Conservation (phyloP, 2,329 filamentous ascomycete genomes). For the Verticillium nonalfalfae region DNA sequence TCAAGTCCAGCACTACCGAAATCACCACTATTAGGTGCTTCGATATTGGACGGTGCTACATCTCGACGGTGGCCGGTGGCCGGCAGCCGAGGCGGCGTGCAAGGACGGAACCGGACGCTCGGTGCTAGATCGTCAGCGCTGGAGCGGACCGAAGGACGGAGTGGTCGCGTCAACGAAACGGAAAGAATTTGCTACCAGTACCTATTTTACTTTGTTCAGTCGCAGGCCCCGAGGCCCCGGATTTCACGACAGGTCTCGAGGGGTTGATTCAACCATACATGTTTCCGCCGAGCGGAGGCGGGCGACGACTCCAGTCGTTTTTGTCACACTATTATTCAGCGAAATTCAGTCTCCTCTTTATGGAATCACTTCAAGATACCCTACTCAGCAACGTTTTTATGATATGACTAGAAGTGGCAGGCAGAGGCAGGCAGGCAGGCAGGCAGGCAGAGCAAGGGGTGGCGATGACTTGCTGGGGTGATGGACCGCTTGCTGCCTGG, state of each 20-base stretch:
- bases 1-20: not conserved
- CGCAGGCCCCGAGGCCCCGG: not conserved
- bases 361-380: constrained; percentile 4
- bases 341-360: constrained; percentile 5
- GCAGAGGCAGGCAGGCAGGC: not conserved
- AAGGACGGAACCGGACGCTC: not conserved
- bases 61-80: not conserved
- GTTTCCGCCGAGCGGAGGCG: not conserved
- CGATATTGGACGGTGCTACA: not conserved
- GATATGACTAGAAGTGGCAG: not conserved
- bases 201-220: not conserved
- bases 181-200: not conserved
- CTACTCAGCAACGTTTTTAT: not conserved
- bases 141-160: not conserved
- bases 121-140: not conserved
- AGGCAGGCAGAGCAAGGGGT: not conserved
- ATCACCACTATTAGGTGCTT: not conserved
- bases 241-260: not conserved
- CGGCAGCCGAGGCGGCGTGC: not conserved
- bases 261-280: not conserved
- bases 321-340: constrained; percentile 1
- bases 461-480: not conserved
- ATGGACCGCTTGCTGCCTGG: too few relatives aligned
- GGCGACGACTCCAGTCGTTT: not conserved
- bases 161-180: not conserved